A percentile compares a stretch with the other conserved stretches of the same genome.
Conservation (phyloP, 1,284 basidiomycete genomes). For the Boletus hoseneyae region DNA sequence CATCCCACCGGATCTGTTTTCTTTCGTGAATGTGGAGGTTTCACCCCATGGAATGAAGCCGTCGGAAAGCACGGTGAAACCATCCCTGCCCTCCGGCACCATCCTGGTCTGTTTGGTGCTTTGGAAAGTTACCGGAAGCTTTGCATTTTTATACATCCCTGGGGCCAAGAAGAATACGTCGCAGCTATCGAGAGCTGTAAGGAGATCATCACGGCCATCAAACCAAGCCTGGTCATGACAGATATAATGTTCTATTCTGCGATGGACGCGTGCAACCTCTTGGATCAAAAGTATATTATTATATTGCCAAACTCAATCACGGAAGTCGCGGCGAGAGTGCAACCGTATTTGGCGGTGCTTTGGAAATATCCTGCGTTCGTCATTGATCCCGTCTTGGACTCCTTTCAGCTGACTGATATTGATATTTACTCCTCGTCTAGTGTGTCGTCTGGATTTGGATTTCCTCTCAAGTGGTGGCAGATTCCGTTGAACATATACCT, state of each 20-base stretch:
- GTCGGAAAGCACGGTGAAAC: not conserved
- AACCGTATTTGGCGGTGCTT: not conserved
- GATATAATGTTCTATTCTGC: not conserved
- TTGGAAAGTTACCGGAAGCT: not conserved
- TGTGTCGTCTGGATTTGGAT: slow-evolving; percentile 1
- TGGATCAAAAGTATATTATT: not conserved
- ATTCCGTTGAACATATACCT: slow-evolving; percentile 3
- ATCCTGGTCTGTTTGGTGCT: not conserved
- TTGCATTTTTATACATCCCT: not conserved
- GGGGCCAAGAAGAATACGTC: slow-evolving; percentile 1
- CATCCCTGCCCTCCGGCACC: not conserved
- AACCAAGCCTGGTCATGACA: not conserved
- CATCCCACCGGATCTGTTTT: not conserved
- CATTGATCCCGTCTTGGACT: not conserved
- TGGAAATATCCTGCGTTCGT: slow-evolving; percentile 6
- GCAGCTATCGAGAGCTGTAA: not conserved
- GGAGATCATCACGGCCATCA: not conserved
- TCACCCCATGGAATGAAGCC: not conserved
- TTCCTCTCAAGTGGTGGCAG: slow-evolving; percentile 4
- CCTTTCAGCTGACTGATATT: not conserved
- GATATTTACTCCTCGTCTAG: not conserved
- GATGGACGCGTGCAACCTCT: slow-evolving; percentile 2
- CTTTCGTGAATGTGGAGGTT: slow-evolving; percentile 2
- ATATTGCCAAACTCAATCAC: not conserved
- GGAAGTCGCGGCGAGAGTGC: not conserved